phyloP scores from a whole-genome alignment of 2,329 filamentous ascomycete genomes.

The Fusarium nisikadoi region DNA sequence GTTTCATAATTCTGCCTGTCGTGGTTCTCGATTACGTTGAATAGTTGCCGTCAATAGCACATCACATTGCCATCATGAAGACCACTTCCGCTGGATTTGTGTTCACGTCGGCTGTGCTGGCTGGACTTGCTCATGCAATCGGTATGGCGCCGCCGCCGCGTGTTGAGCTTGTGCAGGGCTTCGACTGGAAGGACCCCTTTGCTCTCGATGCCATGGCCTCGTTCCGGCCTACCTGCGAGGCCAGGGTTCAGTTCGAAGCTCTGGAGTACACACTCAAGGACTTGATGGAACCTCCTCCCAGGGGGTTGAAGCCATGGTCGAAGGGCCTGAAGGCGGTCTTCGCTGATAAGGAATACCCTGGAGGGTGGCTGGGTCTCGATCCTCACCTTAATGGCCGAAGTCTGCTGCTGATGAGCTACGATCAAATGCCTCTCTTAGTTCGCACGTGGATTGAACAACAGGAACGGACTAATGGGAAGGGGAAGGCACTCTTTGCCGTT shows the following conservation, averaged over 20 bases:
- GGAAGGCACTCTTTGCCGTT: slow-evolving; percentile 55
- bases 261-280: slow-evolving; percentile 58
- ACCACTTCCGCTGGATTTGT: slow-evolving; percentile 2
- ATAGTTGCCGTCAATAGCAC: not conserved
- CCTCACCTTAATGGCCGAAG: slow-evolving; percentile 61
- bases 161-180: slow-evolving; percentile 52
- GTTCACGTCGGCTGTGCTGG: slow-evolving; percentile 9
- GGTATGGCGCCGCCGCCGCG: slow-evolving; percentile 43
- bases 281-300: slow-evolving; percentile 51
- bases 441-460: slow-evolving; percentile 61
- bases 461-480: slow-evolving; percentile 48
- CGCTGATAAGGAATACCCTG: slow-evolving; percentile 57
- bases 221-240: slow-evolving; percentile 51
- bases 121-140: slow-evolving; percentile 43
- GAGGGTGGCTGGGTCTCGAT: slow-evolving; percentile 63
- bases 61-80: slow-evolving; percentile 40
- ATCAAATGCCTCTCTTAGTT: slow-evolving; percentile 55
- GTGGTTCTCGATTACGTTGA: not conserved
- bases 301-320: slow-evolving; percentile 53
- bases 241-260: slow-evolving; percentile 50
- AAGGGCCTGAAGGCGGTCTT: slow-evolving; percentile 56
- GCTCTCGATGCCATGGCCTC: slow-evolving; percentile 37
- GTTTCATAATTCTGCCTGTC: not conserved
- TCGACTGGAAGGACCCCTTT: slow-evolving; percentile 57
- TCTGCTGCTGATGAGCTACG: slow-evolving; percentile 59